Evolutionary conservation across 257 asterid species (phyloP).

Genomic region (Phtheirospermum japonicum): DNA sequence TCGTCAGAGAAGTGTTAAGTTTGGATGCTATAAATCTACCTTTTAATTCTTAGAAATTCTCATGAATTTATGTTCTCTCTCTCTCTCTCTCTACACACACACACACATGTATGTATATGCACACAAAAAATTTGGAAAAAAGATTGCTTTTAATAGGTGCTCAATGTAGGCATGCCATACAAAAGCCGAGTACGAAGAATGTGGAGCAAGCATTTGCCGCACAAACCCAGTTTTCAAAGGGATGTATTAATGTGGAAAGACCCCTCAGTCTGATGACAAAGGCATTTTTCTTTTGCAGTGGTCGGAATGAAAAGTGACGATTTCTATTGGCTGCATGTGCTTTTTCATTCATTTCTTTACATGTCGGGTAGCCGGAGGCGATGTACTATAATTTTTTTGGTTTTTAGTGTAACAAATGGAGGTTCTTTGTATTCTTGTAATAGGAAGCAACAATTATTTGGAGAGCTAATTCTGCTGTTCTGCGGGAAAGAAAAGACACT

Average conservation of each 20-base stretch:
- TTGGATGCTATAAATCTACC: not conserved
- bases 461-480: not conserved
- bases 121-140: no score
- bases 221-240: constrained; percentile 96
- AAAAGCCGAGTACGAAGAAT: constrained; percentile 94
- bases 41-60: constrained; percentile 7
- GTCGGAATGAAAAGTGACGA: not conserved
- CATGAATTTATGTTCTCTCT: not conserved
- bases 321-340: not conserved
- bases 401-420: not conserved
- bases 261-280: no score
- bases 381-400: not conserved
- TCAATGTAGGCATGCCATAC: constrained; percentile 85
- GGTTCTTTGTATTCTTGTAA: not conserved
- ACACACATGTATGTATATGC: not conserved
- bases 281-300: not conserved
- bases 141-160: constrained; percentile 7
- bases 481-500: no score
- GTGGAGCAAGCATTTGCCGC: constrained; percentile 94
- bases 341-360: not conserved
- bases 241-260: constrained; percentile 56
- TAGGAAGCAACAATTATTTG: not conserved
- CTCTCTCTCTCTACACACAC: not conserved
- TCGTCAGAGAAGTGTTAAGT: not conserved
- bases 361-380: not conserved